Base-by-base conservation (phyloP, 352 stramenopile species). In the Aphanomyces cochlioides region DNA sequence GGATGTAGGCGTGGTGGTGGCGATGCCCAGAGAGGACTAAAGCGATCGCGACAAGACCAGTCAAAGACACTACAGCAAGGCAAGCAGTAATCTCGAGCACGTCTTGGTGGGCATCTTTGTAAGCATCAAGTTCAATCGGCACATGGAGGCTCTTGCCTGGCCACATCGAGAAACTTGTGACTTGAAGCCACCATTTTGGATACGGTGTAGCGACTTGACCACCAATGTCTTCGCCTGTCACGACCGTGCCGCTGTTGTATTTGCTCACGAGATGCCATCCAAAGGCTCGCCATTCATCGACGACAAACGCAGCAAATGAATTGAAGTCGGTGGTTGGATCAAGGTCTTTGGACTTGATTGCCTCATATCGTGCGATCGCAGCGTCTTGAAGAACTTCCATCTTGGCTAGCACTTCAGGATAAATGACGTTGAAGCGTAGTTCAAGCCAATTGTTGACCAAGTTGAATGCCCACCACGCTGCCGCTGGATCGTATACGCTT, bases 191-290 rank as follows among this genome's bases (percentile, higher is more conserved):
- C 59, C 59, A 67, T 45, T 67, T 67, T 41, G 59, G 59, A 40
- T 67, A 67, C 28, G 59, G 59, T 12, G n/a, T 41, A 4, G 39
- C 28, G 17, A 67, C 41, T 41, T 67, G 59, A 19, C 36, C 48
- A 3, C 15, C 41, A 28, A 15, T 4, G 43, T 67, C 59, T 56
- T 67, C 59, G 59, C 41, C 59, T 13, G 15, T 39, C 38, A 50
- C 21, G 59, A 67, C 37, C 15, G 59, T 12, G 39, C 59, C 59
- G 28, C 59, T 45, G 59, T 56, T 54, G 59, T 67, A 67, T 45
- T 89, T 92, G 56, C 78, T 78, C n/a, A 90, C 74, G 15, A 92
- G 66, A n/a, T 69, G 80, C 82, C 82, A 90, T 6, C 78, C 79
- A 1, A 90, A 76, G 15, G 76, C 15, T 82, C 84, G 89, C 84